Evolutionary conservation across 495 filamentous ascomycete genomes (phyloP), one percentile per base, ranked within the genome.

Genomic region (Letharia lupina): DNA sequence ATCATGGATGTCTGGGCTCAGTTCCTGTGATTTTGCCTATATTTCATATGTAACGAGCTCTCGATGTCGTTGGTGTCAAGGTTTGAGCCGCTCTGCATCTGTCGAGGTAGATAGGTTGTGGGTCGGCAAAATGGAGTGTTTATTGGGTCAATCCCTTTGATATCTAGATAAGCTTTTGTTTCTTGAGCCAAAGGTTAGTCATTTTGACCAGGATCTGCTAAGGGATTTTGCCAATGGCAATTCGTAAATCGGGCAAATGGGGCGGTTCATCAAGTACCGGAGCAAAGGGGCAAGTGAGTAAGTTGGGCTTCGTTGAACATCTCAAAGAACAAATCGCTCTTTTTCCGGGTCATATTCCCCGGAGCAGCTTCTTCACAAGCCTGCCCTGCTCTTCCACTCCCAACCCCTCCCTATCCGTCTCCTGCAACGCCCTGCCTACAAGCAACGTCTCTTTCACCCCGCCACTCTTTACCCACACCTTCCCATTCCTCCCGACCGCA

Each of bases 401-500:
- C 68, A 96, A 77, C 3, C 80, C 81, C 40, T 83, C 77, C 68
- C 85, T 80, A 74, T 96, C 94, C 10, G 89, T 89, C 73, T 87
- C 84, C 72, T 82, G 81, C 62, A 98, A 76, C 65, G 91, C 91
- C 68, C 86, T 83, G n/a, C 93, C 93, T 64, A 97, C 87, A 9
- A 84, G 80, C 60, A 97, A 72, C 12, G 89, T 91, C 67, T 79
- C 83, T 74, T 79, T 82, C 37, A 88, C 75, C 58, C 81, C 87
- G 18, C 86, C 88, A 60, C 87, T 84, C 69, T 91, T 84, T 23
- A 98, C 87, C 94, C 94, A 97, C 45, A 97, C 83, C 78, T 84
- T 89, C 31, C 94, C 94, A 75, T 98, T 98, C 73, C 93, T 86
- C 33, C 95, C 95, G 37, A 96, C 91, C 6, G 94, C 94, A 66